Evolutionary conservation across 2,329 filamentous ascomycete species (phyloP), one percentile per base, ranked within the genome.

Genomic region (Botrytis tulipae): DNA sequence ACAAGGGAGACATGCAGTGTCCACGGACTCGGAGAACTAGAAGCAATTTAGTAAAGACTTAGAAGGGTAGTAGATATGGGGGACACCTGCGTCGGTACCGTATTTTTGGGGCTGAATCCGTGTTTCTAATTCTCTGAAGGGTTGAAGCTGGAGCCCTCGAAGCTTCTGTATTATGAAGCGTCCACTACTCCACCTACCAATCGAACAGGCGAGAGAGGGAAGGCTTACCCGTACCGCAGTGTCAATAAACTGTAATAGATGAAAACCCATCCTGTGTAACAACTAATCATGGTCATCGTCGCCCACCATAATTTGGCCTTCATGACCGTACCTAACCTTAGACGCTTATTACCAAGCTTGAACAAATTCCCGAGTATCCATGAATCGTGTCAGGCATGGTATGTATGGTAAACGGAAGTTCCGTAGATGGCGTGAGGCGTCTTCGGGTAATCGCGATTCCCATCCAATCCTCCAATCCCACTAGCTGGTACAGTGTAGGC

Each of bases 101-200:
- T 57, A 42, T 10, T 20, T 54, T 37, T 37, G 63, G 46, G 65
- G 65, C 18, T 67, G 22, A 20, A 54, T 67, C 35, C 35, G 65
- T 68, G n/a, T 54, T 68, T 68, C 65, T 12, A 68, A 68, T n/a
- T 40, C 37, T 68, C 42, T 25, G 35, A 68, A 54, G 65, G 65
- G 29, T 57, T 42, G 35, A 68, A 68, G 48, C 48, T 57, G 48
- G 65, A 68, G 65, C 65, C 29, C 35, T 29, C 40, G 48, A 54
- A 42, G 65, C 37, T 29, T 42, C 29, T 32, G 29, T 35, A 46
- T 66, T 48, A n/a, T 48, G 63, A 48, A 37, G 42, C 29, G 29
- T 54, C 46, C 65, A 68, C 35, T 25, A 20, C 16, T 48, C 25
- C 37, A 32, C 37, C 35, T 48, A 68, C 25, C 8, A 29, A 29